Evolutionary conservation across 768 basidiomycete genomes (phyloP), one percentile per base, ranked within the genome.

Genomic region (Lactarius pseudohatsudake): DNA sequence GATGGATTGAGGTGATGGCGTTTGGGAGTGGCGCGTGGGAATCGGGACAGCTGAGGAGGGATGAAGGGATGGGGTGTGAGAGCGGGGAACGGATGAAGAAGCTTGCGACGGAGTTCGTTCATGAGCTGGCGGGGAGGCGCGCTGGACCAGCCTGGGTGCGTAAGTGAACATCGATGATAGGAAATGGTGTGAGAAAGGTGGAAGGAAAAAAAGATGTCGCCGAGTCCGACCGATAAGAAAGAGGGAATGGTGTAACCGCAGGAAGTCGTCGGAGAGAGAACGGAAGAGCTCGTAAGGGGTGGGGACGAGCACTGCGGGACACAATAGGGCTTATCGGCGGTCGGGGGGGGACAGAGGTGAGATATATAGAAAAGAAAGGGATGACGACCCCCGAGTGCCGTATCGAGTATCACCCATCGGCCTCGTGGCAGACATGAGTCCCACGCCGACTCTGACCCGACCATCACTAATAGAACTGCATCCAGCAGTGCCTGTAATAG

Each of bases 381-480:
- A 66, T 62, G 65, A 66, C 56, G 65, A 43, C 65, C 26, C n/a
- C 28, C 43, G 45, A 26, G 60, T 22, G 32, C 54, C 61, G 61
- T 61, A 66, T 66, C 65, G 65, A 61, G 60, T 34, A 58, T 61
- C n/a, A 10, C 47, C 20, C 59, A 45, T 28, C 40, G 15, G 65
- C 65, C 65, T 62, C 65, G 58, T 62, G 65, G 61, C 61, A 18
- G 15, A 66, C 65, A 62, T 57, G 65, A 66, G 65, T 56, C 55
- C 54, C 55, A 56, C 55, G 32, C 55, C 30, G 55, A 30, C 47
- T 50, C 22, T 50, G 47, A 50, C 11, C 22, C 47, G 10, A 43
- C 43, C 45, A 50, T 50, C 47, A 50, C 47, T 13, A 50, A 22
- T 22, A 22, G 47, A 13, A 50, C 50, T 4, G 4, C n/a, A n/a